Evolutionary conservation across 169 alveolate species (phyloP).

Genomic region (Miamiensis avidus): DNA sequence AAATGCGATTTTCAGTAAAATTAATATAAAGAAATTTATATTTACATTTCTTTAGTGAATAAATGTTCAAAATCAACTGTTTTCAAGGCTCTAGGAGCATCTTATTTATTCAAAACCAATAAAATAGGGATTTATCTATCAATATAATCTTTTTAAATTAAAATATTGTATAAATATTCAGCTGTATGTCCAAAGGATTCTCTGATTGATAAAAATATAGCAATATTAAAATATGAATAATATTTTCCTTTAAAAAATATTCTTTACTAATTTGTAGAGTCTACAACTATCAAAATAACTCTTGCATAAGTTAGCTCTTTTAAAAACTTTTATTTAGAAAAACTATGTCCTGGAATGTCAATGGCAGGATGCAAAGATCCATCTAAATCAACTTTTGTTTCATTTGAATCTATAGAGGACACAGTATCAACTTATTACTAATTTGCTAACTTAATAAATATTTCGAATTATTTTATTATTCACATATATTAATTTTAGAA

Average conservation of each 20-base stretch:
- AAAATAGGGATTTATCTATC: background rate
- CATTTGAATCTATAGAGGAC: background rate
- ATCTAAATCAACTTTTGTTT: background rate
- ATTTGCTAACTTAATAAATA: background rate
- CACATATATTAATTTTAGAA: no score
- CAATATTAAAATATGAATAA: background rate
- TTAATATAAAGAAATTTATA: no score
- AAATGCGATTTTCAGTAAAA: no score
- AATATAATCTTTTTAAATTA: background rate
- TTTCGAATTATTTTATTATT: background rate
- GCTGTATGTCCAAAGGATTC: background rate
- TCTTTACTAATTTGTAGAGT: background rate
- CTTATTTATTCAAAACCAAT: background rate
- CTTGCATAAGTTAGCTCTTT: background rate
- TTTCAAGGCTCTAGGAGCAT: background rate
- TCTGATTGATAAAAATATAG: background rate
- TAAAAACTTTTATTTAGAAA: background rate
- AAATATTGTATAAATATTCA: no score
- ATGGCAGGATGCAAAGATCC: background rate
- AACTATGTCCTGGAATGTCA: background rate
- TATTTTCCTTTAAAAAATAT: no score
- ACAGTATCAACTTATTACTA: background rate
- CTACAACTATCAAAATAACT: background rate
- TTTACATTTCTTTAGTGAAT: background rate
- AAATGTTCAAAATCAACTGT: background rate